These are phyloP conservation scores for Lupinus albus DNA, from an alignment of 306 rosid species.

Conservation along the genomic window DNA sequence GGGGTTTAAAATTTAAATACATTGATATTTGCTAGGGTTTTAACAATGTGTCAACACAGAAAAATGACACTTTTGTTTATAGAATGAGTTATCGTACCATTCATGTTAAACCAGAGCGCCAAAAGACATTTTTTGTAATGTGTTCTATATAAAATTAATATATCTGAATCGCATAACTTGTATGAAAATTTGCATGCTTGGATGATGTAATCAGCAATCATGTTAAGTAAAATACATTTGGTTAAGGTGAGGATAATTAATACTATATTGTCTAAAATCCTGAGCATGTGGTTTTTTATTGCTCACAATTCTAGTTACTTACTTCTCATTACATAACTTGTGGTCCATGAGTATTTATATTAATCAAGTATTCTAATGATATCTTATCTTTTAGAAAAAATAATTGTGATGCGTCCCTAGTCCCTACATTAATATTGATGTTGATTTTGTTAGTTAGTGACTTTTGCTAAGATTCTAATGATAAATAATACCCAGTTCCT, in stretches of 20 bases:
- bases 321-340: constrained; percentile 9
- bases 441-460: constrained; percentile 12
- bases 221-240: constrained; percentile 26
- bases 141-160: neutral
- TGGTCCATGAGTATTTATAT: constrained; percentile 15
- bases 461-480: constrained; percentile 12
- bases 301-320: constrained; percentile 4
- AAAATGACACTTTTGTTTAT: neutral
- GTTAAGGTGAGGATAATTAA: constrained; percentile 15
- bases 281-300: constrained; percentile 2
- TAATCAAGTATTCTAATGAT: constrained; percentile 14
- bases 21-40: neutral
- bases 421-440: constrained; percentile 16
- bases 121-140: constrained; percentile 15
- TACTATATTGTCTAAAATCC: constrained; percentile 7
- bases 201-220: constrained; percentile 15
- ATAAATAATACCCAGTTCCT: constrained; percentile 3
- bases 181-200: neutral
- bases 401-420: constrained; percentile 5
- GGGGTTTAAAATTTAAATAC: neutral
- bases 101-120: neutral
- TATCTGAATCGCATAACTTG: neutral
- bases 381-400: constrained; percentile 10
- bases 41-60: too few species aligned
- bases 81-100: neutral